Percentiles rank a stretch among this genome's conserved stretches.
phyloP scores from a whole-genome alignment of 352 stramenopile species.

The Globisporangium perplexum region DNA sequence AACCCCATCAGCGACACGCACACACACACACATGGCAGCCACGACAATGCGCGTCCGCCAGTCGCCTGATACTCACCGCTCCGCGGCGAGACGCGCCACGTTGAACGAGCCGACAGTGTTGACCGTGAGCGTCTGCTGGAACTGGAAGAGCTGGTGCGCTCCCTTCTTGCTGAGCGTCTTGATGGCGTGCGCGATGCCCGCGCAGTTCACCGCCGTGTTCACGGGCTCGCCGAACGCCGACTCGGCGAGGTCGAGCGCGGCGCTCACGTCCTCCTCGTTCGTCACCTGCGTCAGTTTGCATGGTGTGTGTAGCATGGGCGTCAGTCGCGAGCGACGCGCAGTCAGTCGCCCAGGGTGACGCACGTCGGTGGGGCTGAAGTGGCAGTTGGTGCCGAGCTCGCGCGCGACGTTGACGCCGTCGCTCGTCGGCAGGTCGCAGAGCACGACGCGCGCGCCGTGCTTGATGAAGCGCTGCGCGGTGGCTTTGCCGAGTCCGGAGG shows the following conservation, averaged over 20 bases:
- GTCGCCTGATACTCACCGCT: conserved; percentile 52
- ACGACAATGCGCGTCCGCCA: neutral
- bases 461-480: conserved; percentile 89
- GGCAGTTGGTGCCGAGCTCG: conserved; percentile 69
- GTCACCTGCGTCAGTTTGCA: conserved; percentile 89
- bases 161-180: conserved; percentile 93
- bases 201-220: conserved; percentile 95
- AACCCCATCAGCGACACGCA: neutral
- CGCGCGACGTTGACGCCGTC: conserved; percentile 74
- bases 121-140: conserved; percentile 93
- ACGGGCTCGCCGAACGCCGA: conserved; percentile 89
- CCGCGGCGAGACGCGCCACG: conserved; percentile 91
- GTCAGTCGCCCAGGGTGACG: conserved; percentile 5
- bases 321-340: too few relatives aligned
- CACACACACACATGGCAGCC: conserved; percentile 4
- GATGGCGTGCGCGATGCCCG: conserved; percentile 90
- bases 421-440: conserved; percentile 89
- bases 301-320: too few relatives aligned
- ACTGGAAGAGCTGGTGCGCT: conserved; percentile 90
- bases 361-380: conserved; percentile 80
- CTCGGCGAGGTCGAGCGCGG: conserved; percentile 89
- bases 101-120: conserved; percentile 99
- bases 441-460: conserved; percentile 86
- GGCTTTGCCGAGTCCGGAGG: conserved; percentile 91
- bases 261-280: conserved; percentile 84